These are phyloP conservation scores for Linum tenue DNA, from an alignment of 345 rosid species.

Conservation along the genomic window DNA sequence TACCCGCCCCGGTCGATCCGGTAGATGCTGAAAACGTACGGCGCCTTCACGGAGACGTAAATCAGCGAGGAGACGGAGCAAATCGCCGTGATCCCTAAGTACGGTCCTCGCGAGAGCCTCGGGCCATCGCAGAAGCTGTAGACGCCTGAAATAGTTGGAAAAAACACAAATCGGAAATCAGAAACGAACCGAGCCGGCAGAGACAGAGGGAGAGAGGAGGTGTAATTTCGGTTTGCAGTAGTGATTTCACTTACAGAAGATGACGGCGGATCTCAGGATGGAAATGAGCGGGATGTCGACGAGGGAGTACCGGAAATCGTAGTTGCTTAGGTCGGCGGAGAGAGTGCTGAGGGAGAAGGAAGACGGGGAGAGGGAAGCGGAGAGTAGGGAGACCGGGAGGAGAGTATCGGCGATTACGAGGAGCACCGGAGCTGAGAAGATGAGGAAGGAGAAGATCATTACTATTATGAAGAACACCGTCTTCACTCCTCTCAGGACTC, in stretches of 20 bases:
- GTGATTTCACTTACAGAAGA: conserved; percentile 52
- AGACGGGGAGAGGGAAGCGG: conserved; percentile 44
- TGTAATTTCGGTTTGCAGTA: neutral
- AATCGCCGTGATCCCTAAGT: conserved; percentile 53
- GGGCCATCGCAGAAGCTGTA: conserved; percentile 85
- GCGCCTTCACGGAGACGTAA: conserved; percentile 67
- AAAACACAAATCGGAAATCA: neutral
- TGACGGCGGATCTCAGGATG: conserved; percentile 65
- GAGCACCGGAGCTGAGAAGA: conserved; percentile 81
- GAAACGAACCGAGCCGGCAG: neutral
- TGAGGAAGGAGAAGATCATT: conserved; percentile 62
- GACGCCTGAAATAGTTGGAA: conserved; percentile 38
- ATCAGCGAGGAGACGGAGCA: conserved; percentile 65
- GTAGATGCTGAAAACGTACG: conserved; percentile 47
- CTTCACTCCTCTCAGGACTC: conserved; percentile 48
- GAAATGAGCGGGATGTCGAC: conserved; percentile 46
- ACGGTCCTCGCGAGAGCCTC: conserved; percentile 63
- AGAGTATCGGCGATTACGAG: conserved; percentile 71
- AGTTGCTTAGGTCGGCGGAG: conserved; percentile 27
- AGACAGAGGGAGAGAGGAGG: too few relatives aligned
- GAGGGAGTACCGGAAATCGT: neutral
- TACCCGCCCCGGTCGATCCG: conserved; percentile 33
- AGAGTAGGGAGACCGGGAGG: conserved; percentile 75
- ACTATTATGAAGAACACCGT: conserved; percentile 61
- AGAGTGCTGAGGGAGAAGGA: conserved; percentile 23